A percentile compares a stretch with the other conserved stretches of the same genome.
These are phyloP conservation scores for Pichia sp. DNA, from an alignment of 1,139 yeast genomes.

Conservation along the genomic window DNA sequence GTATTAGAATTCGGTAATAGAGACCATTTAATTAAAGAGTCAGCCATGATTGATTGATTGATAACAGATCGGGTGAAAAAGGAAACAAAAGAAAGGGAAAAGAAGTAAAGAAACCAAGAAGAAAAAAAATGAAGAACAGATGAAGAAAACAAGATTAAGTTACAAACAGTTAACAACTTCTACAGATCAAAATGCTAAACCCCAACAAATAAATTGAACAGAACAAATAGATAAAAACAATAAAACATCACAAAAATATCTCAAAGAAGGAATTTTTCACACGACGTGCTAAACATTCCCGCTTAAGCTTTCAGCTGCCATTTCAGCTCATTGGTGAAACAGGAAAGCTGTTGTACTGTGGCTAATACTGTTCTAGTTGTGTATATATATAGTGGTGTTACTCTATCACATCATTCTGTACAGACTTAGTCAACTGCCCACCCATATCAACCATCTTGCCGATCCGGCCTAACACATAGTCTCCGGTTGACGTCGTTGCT, in stretches of 20 bases:
- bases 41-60: neutral
- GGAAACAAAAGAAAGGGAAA: neutral
- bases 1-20: constrained; percentile 19
- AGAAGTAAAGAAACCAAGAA: neutral
- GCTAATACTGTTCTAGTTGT: too few relatives aligned
- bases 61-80: neutral
- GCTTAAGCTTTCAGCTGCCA: too few relatives aligned
- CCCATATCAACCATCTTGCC: too few relatives aligned
- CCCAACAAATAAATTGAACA: neutral
- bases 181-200: neutral
- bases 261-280: neutral
- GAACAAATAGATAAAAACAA: neutral
- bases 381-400: too few relatives aligned
- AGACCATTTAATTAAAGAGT: constrained; percentile 19
- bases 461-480: neutral
- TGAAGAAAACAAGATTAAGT: too few relatives aligned
- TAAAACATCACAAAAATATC: neutral
- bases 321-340: too few relatives aligned
- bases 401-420: too few relatives aligned
- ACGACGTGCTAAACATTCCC: too few relatives aligned
- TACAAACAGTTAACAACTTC: too few relatives aligned
- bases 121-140: neutral
- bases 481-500: too few relatives aligned
- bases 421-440: too few relatives aligned
- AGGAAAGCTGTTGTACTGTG: too few relatives aligned